Percentiles rank a stretch among this genome's conserved stretches.
Evolutionary conservation across 164 flowering plant species (phyloP).

Genomic region (Liquidambar formosana): DNA sequence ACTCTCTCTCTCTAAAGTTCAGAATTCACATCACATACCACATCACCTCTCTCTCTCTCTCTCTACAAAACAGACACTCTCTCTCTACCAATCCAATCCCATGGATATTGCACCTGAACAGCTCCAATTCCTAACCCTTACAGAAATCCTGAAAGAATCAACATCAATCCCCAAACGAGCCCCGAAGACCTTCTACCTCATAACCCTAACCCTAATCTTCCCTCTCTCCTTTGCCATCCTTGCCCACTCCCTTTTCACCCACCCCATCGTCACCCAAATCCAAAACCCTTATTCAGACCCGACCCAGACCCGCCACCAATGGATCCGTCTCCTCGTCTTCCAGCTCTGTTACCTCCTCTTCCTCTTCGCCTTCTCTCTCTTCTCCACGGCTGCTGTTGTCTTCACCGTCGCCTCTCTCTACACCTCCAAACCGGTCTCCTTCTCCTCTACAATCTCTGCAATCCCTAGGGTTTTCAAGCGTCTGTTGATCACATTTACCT

Average conservation of each 20-base stretch:
- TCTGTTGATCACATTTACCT: constrained; percentile 64
- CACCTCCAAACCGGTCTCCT: constrained; percentile 77
- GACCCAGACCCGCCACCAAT: constrained; percentile 31
- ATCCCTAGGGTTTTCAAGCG: constrained; percentile 71
- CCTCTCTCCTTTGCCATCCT: constrained; percentile 93
- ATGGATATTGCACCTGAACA: constrained; percentile 79
- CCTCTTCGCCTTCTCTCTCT: constrained; percentile 89
- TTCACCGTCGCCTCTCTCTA: constrained; percentile 91
- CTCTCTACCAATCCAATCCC: background rate
- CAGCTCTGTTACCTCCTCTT: constrained; percentile 76
- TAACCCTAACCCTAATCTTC: constrained; percentile 79
- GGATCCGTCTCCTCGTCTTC: constrained; percentile 50
- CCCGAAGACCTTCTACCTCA: constrained; percentile 63
- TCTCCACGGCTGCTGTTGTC: constrained; percentile 93
- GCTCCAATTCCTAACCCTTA: constrained; percentile 60
- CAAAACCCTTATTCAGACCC: constrained; percentile 25
- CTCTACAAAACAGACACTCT: background rate
- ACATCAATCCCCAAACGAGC: constrained; percentile 60
- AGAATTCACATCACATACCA: no score
- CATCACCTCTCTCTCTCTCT: background rate
- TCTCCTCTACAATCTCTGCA: constrained; percentile 61
- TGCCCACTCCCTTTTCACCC: constrained; percentile 81
- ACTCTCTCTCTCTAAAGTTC: no score
- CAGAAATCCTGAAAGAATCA: constrained; percentile 62
- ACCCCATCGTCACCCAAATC: constrained; percentile 54